These are phyloP conservation scores for Didymella arachidicola DNA, from an alignment of 2,329 filamentous ascomycete species.

Conservation along the genomic window DNA sequence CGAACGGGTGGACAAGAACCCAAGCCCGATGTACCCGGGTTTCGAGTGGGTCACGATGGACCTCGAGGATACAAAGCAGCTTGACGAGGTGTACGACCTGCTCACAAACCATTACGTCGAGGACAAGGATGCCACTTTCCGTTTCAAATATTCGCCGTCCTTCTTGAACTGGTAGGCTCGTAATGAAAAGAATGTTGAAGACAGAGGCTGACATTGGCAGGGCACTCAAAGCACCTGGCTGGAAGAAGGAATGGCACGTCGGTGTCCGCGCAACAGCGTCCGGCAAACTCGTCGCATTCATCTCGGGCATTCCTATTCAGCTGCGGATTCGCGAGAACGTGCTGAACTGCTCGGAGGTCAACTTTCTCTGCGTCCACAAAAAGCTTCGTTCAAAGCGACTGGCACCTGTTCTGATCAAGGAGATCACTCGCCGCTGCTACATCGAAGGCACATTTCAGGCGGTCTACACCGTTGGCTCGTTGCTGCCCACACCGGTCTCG, in stretches of 20 bases:
- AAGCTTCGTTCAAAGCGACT: constrained; percentile 94
- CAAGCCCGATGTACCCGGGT: constrained; percentile 73
- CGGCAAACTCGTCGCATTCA: constrained; percentile 90
- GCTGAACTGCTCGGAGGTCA: constrained; percentile 87
- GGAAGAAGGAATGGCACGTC: constrained; percentile 93
- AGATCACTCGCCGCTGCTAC: constrained; percentile 93
- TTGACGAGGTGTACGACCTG: constrained; percentile 91
- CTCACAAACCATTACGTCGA: constrained; percentile 96
- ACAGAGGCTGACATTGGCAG: constrained; percentile 54
- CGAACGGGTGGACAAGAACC: constrained; percentile 79
- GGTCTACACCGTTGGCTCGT: constrained; percentile 91
- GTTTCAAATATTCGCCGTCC: constrained; percentile 91
- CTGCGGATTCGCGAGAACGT: constrained; percentile 79
- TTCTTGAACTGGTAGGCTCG: constrained; percentile 82
- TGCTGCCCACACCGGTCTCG: constrained; percentile 89
- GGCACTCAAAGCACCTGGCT: constrained; percentile 93
- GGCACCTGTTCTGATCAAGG: constrained; percentile 93
- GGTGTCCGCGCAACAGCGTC: constrained; percentile 86
- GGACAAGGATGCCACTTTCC: constrained; percentile 95
- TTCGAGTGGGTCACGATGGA: constrained; percentile 97
- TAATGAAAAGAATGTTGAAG: not conserved
- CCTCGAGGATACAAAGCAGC: constrained; percentile 74
- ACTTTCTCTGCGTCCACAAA: constrained; percentile 98
- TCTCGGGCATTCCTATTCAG: constrained; percentile 88
- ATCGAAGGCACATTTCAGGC: constrained; percentile 88